Conservation (phyloP, 1,139 yeast genomes). For the Pneumocystis murina region DNA sequence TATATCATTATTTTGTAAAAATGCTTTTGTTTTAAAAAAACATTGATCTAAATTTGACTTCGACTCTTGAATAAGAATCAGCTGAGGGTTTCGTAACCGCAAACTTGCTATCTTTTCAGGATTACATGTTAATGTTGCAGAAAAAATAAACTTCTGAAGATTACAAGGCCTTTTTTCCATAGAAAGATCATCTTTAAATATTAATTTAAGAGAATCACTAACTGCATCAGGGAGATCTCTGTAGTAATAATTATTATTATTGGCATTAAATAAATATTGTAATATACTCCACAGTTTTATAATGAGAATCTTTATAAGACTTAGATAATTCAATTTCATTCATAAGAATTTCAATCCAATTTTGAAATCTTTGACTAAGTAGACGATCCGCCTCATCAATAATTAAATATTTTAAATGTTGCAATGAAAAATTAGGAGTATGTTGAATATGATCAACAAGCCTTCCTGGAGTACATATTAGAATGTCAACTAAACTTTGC, state of each 20-base stretch:
- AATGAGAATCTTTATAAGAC: conserved; percentile 4
- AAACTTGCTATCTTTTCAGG: conserved; percentile 70
- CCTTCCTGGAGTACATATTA: conserved; percentile 85
- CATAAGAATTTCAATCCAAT: conserved; percentile 70
- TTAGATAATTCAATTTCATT: conserved; percentile 28
- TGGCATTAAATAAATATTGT: background rate
- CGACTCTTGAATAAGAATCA: conserved; percentile 44
- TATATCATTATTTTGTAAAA: conserved; percentile 30
- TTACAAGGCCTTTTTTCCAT: conserved; percentile 16
- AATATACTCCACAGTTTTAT: background rate
- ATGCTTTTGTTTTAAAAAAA: background rate
- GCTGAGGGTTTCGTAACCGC: conserved; percentile 50
- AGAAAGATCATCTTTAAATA: conserved; percentile 7
- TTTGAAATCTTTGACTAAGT: conserved; percentile 79
- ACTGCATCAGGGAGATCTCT: background rate
- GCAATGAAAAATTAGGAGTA: conserved; percentile 21
- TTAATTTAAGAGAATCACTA: conserved; percentile 3
- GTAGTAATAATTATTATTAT: background rate
- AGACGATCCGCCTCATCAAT: conserved; percentile 93
- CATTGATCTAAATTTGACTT: conserved; percentile 7
- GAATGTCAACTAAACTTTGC: conserved; percentile 45
- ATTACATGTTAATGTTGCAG: conserved; percentile 89
- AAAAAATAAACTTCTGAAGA: conserved; percentile 54
- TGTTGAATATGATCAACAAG: conserved; percentile 66
- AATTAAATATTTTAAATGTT: conserved; percentile 50